Evolutionary conservation across 2,329 filamentous ascomycete genomes (phyloP).

Genomic region (Cytospora paraplurivora): DNA sequence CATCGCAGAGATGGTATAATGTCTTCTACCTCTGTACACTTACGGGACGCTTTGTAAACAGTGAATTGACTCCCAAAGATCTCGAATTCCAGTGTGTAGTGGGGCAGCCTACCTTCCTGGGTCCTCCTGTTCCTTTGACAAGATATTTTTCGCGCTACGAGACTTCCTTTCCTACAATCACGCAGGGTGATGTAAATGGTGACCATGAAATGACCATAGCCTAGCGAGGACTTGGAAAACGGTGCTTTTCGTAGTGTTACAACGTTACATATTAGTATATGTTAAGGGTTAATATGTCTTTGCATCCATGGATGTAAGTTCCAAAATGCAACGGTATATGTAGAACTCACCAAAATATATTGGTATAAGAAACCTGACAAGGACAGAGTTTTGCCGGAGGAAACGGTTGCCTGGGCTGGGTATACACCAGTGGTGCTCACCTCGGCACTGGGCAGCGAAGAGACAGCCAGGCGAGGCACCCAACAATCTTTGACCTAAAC

Average conservation of each 20-base stretch:
- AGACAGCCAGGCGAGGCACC: too few species aligned
- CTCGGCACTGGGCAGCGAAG: too few species aligned
- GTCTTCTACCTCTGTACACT: neutral
- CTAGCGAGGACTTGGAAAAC: conserved; percentile 14
- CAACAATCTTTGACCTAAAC: too few species aligned
- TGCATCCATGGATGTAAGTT: too few species aligned
- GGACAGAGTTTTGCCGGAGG: too few species aligned
- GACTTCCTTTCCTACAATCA: conserved; percentile 18
- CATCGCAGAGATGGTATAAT: too few species aligned
- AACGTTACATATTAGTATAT: neutral
- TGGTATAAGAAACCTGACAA: too few species aligned
- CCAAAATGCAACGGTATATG: too few species aligned
- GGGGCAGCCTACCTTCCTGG: conserved; percentile 10
- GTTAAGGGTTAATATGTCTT: neutral
- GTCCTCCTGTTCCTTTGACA: neutral
- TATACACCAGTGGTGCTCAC: too few species aligned
- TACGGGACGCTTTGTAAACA: neutral
- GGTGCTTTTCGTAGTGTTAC: conserved; percentile 13
- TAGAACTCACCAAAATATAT: too few species aligned
- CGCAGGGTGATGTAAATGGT: conserved; percentile 14
- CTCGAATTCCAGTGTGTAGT: conserved; percentile 7
- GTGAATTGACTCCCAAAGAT: conserved; percentile 4
- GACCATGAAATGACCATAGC: conserved; percentile 17
- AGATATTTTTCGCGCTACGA: neutral
- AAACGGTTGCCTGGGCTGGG: too few species aligned